Base-by-base conservation (phyloP, 345 rosid genomes). In the Linum usitatissimum region DNA sequence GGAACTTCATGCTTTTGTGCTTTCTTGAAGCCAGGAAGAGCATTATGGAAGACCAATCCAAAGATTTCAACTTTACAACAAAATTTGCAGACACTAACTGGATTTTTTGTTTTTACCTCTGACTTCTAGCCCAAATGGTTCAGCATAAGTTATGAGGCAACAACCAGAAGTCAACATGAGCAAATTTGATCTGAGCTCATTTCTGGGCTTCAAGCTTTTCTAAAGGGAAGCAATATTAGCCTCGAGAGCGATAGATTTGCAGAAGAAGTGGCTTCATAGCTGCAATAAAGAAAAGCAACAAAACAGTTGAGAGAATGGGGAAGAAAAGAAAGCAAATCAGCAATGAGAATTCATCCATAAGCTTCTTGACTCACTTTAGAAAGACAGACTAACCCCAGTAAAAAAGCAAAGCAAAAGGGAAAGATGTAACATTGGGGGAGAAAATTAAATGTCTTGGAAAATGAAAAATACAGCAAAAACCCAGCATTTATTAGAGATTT, bases 321-420 rank as follows among this genome's bases (percentile, higher is more conserved):
- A 15, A 6, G 57, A 17, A 23, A 34, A 30, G 8, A 71, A 48
- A 39, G 21, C 38, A 45, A 42, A 13, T 6, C 30, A 64, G 65
- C 63, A 76, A 65, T 65, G 64, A 66, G 51, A 75, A 81, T 80
- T 78, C 72, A 61, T 66, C 55, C 67, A 70, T 62, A 75, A 70
- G 83, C 75, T 54, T 73, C 78, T 78, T 70, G 66, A 40, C 72
- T 70, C 53, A 63, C 81, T 73, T 84, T 81, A 55, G 69, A 65
- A 67, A 71, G 13, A 14, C 42, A 36, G 21, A 39, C 28, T 23
- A 23, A 23, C 28, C 28, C 28, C 28, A 23, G 28, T 23, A 23
- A 30, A 14, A 10, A 59, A 34, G 4, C 38, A 34, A 60, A 73
- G 56, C 60, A 62, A 42, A 38, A 21, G 51, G 17, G 10, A 34